Evolutionary conservation across 208 protist genomes (phyloP), one percentile per base, ranked within the genome.

Genomic region (Acanthamoeba culbertsoni): DNA sequence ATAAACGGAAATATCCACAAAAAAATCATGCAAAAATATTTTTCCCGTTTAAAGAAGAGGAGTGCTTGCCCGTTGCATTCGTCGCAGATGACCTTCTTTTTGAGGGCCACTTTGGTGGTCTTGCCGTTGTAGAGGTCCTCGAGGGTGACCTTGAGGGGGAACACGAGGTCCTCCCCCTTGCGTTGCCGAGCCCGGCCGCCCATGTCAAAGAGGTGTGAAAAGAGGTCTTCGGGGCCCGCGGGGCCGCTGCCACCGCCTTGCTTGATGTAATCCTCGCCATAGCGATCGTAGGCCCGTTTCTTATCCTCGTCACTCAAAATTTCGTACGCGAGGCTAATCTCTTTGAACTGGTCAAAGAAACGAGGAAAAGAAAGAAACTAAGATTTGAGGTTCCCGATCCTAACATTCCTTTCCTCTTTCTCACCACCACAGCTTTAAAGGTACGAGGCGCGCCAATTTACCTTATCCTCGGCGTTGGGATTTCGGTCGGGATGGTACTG

Each of bases 51-150:
- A 63, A 63, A 48, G 23, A 55, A 31, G 42, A 94, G 6, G 45
- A n/a, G n/a, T n/a, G n/a, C n/a, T n/a, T 86, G 93, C 92, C 97
- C 97, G 45, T 95, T 75, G 94, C 97, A 98, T n/a, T 91, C 88
- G 45, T 37, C 20, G 94, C 97, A 98, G 33, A 98, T 75, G 16
- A 96, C 89, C 26, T 96, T 93, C 93, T 96, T 96, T 73, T 98
- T 96, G 28, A 99, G 97, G 35, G 97, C 96, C 35, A 99, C 94
- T 95, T 99, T 99, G 92, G 97, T 97, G 7, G 97, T 98, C 94
- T 99, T 99, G 51, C 99, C 99, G 51, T 98, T 99, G 97, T 99
- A 99, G 71, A 99, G 97, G 86, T 99, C 98, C 90, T 99, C 99
- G 45, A 99, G 97, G 1, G 97, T 95, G 20, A 99, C 98, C 43